phyloP scores from a whole-genome alignment of 768 basidiomycete genomes.

The Amanita rubescens region DNA sequence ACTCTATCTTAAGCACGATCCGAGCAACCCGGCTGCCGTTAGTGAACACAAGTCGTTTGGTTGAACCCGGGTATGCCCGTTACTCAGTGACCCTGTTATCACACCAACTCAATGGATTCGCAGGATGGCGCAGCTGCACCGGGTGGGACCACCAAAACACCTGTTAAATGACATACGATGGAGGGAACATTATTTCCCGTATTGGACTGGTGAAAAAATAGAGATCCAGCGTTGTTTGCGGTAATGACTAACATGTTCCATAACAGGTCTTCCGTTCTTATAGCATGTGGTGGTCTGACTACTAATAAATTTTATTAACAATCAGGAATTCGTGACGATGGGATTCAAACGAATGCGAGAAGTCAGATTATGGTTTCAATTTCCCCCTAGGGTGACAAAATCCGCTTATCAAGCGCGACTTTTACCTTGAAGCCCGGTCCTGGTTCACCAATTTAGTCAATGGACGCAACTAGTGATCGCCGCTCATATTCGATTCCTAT shows the following conservation, averaged over 20 bases:
- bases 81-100: not conserved
- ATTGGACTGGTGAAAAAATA: not conserved
- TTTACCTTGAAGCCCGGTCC: not conserved
- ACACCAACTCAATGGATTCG: not conserved
- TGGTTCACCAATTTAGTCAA: not conserved
- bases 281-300: too few species aligned
- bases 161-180: not conserved
- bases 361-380: not conserved
- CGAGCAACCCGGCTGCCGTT: not conserved
- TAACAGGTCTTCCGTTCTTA: too few species aligned
- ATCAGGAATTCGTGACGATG: too few species aligned
- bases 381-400: not conserved
- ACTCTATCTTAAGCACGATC: not conserved
- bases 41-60: too few species aligned
- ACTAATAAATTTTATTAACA: too few species aligned
- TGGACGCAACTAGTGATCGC: not conserved
- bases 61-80: not conserved
- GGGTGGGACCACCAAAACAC: not conserved
- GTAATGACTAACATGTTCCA: too few species aligned
- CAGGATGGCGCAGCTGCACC: not conserved
- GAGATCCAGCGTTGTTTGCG: too few species aligned
- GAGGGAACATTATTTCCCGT: not conserved
- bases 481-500: not conserved
- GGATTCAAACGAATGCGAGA: not conserved
- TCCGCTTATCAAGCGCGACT: not conserved